These are phyloP conservation scores for Begonia peltatifolia DNA, from an alignment of 306 rosid genomes.

Conservation along the genomic window DNA sequence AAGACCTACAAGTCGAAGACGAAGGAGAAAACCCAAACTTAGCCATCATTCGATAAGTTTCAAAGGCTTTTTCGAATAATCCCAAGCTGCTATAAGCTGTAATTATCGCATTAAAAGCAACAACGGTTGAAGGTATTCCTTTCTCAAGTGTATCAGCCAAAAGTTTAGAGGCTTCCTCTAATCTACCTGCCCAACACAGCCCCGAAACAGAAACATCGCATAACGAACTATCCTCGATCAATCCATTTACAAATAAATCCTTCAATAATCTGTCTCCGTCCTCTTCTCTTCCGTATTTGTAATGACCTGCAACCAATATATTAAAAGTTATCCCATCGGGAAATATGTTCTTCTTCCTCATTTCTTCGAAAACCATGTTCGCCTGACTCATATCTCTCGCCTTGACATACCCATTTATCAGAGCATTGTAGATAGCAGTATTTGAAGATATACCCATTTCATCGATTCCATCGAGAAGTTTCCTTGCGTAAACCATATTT, in stretches of 20 bases:
- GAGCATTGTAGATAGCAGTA: constrained; percentile 30
- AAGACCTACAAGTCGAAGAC: constrained; percentile 46
- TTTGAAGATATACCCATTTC: constrained; percentile 25
- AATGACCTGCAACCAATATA: constrained; percentile 52
- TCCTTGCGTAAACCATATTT: constrained; percentile 39
- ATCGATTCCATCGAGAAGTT: constrained; percentile 32
- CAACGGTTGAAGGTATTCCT: constrained; percentile 42
- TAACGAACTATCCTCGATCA: constrained; percentile 25
- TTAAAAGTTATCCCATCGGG: constrained; percentile 68
- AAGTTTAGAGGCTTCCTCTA: constrained; percentile 36
- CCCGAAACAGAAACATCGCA: constrained; percentile 36
- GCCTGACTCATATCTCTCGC: constrained; percentile 60
- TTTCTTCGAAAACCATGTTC: constrained; percentile 45
- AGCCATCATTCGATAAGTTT: constrained; percentile 35
- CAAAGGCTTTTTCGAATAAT: constrained; percentile 44
- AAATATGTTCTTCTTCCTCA: constrained; percentile 35
- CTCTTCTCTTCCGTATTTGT: constrained; percentile 50
- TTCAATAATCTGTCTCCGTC: constrained; percentile 34
- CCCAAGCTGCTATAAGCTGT: constrained; percentile 55
- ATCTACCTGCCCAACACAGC: constrained; percentile 60
- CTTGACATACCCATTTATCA: constrained; percentile 68
- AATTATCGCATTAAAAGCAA: constrained; percentile 56
- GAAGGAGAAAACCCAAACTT: constrained; percentile 40
- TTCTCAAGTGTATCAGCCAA: constrained; percentile 44
- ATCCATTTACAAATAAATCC: constrained; percentile 24